phyloP scores from a whole-genome alignment of 495 filamentous ascomycete genomes.

The Pseudomonodictys pantanalensis region DNA sequence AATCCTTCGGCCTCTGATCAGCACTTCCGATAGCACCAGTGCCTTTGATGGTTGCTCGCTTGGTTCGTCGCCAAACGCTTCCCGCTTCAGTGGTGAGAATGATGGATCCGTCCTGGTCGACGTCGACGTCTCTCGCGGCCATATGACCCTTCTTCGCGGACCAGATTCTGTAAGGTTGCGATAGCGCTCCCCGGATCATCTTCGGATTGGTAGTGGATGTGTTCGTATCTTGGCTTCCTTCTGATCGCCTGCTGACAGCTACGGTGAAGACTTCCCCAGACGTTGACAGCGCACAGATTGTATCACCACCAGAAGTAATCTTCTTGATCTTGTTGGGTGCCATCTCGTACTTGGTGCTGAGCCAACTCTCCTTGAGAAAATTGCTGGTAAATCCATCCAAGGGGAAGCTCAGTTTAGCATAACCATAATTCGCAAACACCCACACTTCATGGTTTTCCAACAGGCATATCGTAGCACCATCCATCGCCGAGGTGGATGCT shows the following conservation, averaged over 20 bases:
- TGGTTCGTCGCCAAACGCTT: conserved; percentile 84
- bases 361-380: conserved; percentile 64
- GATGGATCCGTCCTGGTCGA: conserved; percentile 91
- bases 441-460: conserved; percentile 85
- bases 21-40: conserved; percentile 50
- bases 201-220: conserved; percentile 85
- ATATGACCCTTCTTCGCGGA: conserved; percentile 73
- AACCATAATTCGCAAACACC: conserved; percentile 91
- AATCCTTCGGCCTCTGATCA: conserved; percentile 69
- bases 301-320: conserved; percentile 80
- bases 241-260: conserved; percentile 62
- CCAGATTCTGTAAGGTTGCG: conserved; percentile 76
- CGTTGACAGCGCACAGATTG: conserved; percentile 78
- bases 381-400: conserved; percentile 65
- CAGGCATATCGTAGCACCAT: conserved; percentile 81
- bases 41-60: conserved; percentile 75
- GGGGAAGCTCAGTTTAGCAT: conserved; percentile 79
- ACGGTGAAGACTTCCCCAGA: conserved; percentile 85
- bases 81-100: conserved; percentile 91
- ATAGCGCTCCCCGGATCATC: conserved; percentile 76
- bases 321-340: conserved; percentile 64
- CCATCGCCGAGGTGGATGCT: conserved; percentile 78
- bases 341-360: conserved; percentile 65
- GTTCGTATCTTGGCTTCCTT: conserved; percentile 51
- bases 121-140: conserved; percentile 79